Evolutionary conservation across 2,329 filamentous ascomycete species (phyloP), one percentile per base, ranked within the genome.

Genomic region (Penicillium sclerotiorum): DNA sequence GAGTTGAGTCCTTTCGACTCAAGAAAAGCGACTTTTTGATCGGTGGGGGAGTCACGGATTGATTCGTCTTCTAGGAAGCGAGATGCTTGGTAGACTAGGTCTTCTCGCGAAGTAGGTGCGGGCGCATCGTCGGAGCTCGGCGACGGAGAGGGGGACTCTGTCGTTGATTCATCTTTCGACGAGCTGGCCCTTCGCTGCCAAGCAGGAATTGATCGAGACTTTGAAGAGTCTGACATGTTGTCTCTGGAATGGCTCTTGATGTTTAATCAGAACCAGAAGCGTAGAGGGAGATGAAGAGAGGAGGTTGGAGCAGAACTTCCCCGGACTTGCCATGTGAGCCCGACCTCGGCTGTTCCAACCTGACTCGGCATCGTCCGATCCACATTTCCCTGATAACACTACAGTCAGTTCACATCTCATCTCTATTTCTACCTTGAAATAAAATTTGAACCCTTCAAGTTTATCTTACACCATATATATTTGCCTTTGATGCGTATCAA

Each of bases 21-120:
- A 1, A 96, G 74, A 60, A 96, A 96, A 7, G 82, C 80, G 17
- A 81, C 76, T 74, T 95, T 95, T 70, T 84, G 86, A 48, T 89
- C 86, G 37, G 79, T 78, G 0, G 87, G 78, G 27, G 87, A 84
- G 69, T 86, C 75, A 50, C 81, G 83, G 49, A 96, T 88, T 17
- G 80, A 77, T 7, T 88, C 84, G 52, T 95, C 87, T 43, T 88
- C 77, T 4, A 96, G 80, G 65, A 96, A 96, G 45, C 78, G 82
- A 36, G 81, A 79, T 22, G 91, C 90, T 64, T 90, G 83, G 13
- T 90, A 83, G 28, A 89, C 63, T 11, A 80, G 67, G 36, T 61
- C 53, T 56, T 66, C 54, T 60, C 70, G 65, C 47, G 62, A 47
- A 45, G 58, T 52, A 47, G 57, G 28, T 45, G 45, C 51, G 53